These are phyloP conservation scores for Globisporangium irregulare DNA, from an alignment of 352 stramenopile species.

Conservation along the genomic window DNA sequence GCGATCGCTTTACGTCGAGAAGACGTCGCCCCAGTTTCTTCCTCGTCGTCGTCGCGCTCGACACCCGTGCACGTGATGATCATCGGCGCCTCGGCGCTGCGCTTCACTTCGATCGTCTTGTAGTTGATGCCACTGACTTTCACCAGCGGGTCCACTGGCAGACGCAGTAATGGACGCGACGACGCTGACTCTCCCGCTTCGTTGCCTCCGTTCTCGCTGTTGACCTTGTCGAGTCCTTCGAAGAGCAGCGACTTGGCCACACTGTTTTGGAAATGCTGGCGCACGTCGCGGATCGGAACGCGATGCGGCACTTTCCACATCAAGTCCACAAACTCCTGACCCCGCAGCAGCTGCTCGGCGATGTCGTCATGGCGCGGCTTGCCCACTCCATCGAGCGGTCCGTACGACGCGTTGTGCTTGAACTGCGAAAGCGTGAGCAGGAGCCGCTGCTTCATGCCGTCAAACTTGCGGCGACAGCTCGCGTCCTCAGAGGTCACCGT, in stretches of 20 bases:
- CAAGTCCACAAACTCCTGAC: constrained; percentile 81
- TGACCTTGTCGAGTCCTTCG: constrained; percentile 16
- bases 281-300: constrained; percentile 57
- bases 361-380: constrained; percentile 54
- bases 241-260: constrained; percentile 53
- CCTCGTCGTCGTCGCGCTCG: constrained; percentile 69
- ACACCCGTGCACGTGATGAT: constrained; percentile 78
- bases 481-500: constrained; percentile 80
- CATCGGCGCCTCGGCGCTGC: constrained; percentile 78
- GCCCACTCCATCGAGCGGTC: constrained; percentile 26
- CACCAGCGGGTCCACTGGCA: constrained; percentile 72
- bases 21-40: constrained; percentile 24
- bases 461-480: constrained; percentile 73
- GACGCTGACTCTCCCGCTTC: not conserved
- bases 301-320: constrained; percentile 81
- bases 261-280: constrained; percentile 43
- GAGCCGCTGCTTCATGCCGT: constrained; percentile 75
- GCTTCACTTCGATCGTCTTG: constrained; percentile 74
- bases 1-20: constrained; percentile 6
- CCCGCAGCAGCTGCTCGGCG: constrained; percentile 71
- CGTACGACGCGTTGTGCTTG: constrained; percentile 51
- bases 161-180: constrained; percentile 37
- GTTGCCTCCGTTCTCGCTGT: constrained; percentile 3
- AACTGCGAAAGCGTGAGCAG: constrained; percentile 70
- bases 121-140: constrained; percentile 74